Evolutionary conservation across 2,329 filamentous ascomycete species (phyloP).

Genomic region (Arachnopeziza araneosa): DNA sequence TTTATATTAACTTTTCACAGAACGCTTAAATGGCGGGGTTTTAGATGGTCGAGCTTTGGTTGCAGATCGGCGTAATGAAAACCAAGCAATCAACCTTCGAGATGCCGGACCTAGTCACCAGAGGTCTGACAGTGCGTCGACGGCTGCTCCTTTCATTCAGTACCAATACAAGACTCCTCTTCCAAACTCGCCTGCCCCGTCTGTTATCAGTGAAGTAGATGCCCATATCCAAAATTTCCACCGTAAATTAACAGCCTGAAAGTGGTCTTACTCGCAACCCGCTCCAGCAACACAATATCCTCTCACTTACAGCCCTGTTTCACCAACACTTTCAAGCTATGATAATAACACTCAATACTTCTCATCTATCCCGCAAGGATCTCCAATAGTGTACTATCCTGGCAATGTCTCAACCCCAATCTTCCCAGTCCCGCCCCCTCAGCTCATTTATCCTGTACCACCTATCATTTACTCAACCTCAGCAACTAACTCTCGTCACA

Average conservation of each 20-base stretch:
- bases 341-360: not conserved
- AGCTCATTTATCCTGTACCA: not conserved
- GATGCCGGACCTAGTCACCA: not conserved
- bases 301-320: slow-evolving; percentile 1
- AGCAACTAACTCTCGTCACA: not conserved
- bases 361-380: not conserved
- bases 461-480: not conserved
- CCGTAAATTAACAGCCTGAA: not conserved
- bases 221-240: not conserved
- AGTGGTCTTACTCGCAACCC: not conserved
- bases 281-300: not conserved
- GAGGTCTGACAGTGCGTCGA: not conserved
- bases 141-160: not conserved
- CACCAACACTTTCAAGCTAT: not conserved
- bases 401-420: slow-evolving; percentile 1
- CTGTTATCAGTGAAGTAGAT: not conserved
- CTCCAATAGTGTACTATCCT: not conserved
- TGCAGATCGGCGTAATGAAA: slow-evolving; percentile 24
- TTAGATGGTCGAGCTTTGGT: slow-evolving; percentile 16
- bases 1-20: slow-evolving; percentile 3
- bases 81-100: slow-evolving; percentile 10
- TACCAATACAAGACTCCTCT: not conserved
- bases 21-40: slow-evolving; percentile 16
- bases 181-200: not conserved
- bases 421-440: not conserved